phyloP scores from a whole-genome alignment of 2,329 filamentous ascomycete genomes.

The Emergomyces africanus region DNA sequence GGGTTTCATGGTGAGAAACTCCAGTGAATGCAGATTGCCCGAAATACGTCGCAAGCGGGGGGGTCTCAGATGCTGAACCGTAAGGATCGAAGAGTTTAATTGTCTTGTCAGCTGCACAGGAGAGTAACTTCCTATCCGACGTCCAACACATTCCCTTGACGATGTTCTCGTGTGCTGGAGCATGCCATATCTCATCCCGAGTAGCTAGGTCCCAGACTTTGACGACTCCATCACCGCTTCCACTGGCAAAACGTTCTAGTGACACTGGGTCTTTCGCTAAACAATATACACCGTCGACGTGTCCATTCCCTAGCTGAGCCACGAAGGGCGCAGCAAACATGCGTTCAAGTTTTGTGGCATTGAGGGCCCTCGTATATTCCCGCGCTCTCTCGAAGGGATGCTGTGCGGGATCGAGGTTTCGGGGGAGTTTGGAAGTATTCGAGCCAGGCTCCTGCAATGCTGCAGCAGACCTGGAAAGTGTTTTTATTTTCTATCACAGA shows the following conservation, averaged over 20 bases:
- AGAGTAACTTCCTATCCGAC: conserved; percentile 67
- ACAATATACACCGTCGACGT: conserved; percentile 80
- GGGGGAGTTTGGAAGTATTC: conserved; percentile 32
- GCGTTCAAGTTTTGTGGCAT: conserved; percentile 83
- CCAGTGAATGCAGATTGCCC: conserved; percentile 72
- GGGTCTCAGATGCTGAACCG: conserved; percentile 51
- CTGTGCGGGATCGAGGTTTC: conserved; percentile 62
- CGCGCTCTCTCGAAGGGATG: conserved; percentile 85
- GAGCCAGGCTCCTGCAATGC: conserved; percentile 37
- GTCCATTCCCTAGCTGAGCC: conserved; percentile 73
- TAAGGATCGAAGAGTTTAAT: conserved; percentile 91
- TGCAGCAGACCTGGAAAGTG: conserved; percentile 34
- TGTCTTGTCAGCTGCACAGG: conserved; percentile 72
- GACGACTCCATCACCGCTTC: conserved; percentile 80
- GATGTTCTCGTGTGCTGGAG: conserved; percentile 79
- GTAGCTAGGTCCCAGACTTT: conserved; percentile 81
- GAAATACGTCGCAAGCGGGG: conserved; percentile 74
- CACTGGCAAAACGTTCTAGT: conserved; percentile 63
- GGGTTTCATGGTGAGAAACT: conserved; percentile 67
- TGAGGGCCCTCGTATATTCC: conserved; percentile 66
- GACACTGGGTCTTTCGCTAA: conserved; percentile 69
- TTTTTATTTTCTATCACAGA: conserved; percentile 41
- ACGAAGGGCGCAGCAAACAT: conserved; percentile 84
- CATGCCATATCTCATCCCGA: conserved; percentile 61
- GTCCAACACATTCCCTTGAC: conserved; percentile 91